Evolutionary conservation across 768 basidiomycete species (phyloP), one percentile per base, ranked within the genome.

Genomic region (Mycena haematopus): DNA sequence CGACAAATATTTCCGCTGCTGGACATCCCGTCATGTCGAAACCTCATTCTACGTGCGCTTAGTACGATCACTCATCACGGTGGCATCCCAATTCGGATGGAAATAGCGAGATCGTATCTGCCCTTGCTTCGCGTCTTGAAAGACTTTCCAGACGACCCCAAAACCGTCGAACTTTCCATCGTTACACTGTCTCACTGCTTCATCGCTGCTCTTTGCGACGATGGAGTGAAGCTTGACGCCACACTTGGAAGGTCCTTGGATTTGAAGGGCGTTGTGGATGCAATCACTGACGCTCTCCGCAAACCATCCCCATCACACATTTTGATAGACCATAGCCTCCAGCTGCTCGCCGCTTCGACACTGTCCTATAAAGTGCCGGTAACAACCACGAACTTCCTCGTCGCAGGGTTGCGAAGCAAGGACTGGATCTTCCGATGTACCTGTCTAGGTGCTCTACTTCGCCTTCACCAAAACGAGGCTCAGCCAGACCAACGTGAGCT

Each of bases 21-120:
- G 14, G 76, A 84, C 33, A 69, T 76, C 6, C 78, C 81, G 6
- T 74, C 71, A 4, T 84, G 82, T 2, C 80, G 85, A 1, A 78
- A 82, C 65, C 71, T 87, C 52, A 85, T 84, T 9, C 75, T 90
- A 11, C 82, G 82, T 29, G 80, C 85, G 0, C 73, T 90, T 22
- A 80, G 79, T 0, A 85, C 82, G 24, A 79, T 89, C 13, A 89
- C 88, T 0, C 87, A 86, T 61, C 86, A 88, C 50, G 86, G 86
- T 4, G 86, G 86, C 7, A 61, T 69, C 3, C 74, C 79, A 19
- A 78, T 83, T 27, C 83, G 84, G 38, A 69, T 74, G 47, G 82
- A 82, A 58, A 83, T 90, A 55, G 84, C 86, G 0, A 78, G 76
- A 52, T 56, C 73, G 80, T 35, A 74, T 81, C 7, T 70, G 77